Evolutionary conservation across 1,284 basidiomycete genomes (phyloP), one percentile per base, ranked within the genome.

Genomic region (Dichomitus squalens): DNA sequence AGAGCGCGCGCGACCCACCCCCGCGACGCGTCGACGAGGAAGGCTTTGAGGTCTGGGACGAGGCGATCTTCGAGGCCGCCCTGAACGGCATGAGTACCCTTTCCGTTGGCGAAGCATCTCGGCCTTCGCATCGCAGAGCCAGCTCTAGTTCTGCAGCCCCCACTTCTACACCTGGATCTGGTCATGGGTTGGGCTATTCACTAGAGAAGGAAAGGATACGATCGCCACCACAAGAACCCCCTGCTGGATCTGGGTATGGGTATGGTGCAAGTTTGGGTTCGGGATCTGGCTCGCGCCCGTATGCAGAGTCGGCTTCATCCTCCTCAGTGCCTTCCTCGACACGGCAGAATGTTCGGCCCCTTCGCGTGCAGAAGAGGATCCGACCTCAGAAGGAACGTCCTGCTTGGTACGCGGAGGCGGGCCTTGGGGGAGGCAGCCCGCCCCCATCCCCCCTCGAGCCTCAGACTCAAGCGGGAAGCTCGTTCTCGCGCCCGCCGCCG

Each of bases 41-140:
- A n/a, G 76, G 76, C 52, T 83, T 79, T 76, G 76, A 81, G 60
- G 70, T 73, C 48, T 84, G 82, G 76, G 76, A 83, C 63, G 80
- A 80, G 41, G 70, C 69, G 35, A 70, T 66, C 7, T 83, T 80
- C 61, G 73, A 77, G 50, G 70, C 70, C 14, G 73, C 72, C 14
- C 64, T 68, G 16, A 66, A 64, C 6, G 50, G 53, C 12, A 34
- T 56, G 58, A 49, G 43, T 21, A 41, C 29, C 58, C 25, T 60
- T 48, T 53, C 60, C 36, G 21, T 44, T 7, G 47, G 23, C 25
- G 34, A 49, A 11, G 38, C 48, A 11, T 14, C 39, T 7, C 21
- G 14, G 14, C 21, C 4, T 27, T 38, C 49, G 23, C 21, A 29
- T 4, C n/a, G 21, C 27, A 43, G 43, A 20, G 23, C 23, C 8